Evolutionary conservation across 1,284 basidiomycete species (phyloP).

Genomic region (Papiliotrema nemorosa): DNA sequence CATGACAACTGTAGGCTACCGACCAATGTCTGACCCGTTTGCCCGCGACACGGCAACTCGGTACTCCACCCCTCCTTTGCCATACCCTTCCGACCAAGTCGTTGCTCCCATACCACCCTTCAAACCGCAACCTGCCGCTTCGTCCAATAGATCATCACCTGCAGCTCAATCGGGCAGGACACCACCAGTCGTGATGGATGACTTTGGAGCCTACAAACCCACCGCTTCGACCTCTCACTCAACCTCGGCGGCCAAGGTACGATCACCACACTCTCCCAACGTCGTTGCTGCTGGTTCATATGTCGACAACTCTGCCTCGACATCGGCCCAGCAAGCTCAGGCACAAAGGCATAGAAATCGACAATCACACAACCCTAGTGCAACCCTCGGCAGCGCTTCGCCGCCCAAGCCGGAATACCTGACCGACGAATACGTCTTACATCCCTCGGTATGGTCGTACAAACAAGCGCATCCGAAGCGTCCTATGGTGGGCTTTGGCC

Average conservation of each 20-base stretch:
- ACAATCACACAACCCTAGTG: slow-evolving; percentile 45
- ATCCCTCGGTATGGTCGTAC: slow-evolving; percentile 83
- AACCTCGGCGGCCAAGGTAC: slow-evolving; percentile 14
- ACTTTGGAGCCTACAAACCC: slow-evolving; percentile 22
- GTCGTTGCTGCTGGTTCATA: slow-evolving; percentile 8
- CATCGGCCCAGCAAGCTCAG: slow-evolving; percentile 2
- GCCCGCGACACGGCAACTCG: slow-evolving; percentile 13
- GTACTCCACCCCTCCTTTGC: slow-evolving; percentile 17
- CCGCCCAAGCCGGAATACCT: slow-evolving; percentile 42
- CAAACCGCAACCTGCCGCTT: background rate
- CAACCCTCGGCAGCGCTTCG: slow-evolving; percentile 24
- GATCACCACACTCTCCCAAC: slow-evolving; percentile 7
- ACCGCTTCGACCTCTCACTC: slow-evolving; percentile 18
- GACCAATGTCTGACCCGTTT: slow-evolving; percentile 34
- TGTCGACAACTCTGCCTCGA: background rate
- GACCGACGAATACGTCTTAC: slow-evolving; percentile 51
- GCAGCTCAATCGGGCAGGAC: slow-evolving; percentile 1
- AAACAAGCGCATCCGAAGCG: slow-evolving; percentile 76
- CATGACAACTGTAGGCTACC: slow-evolving; percentile 32
- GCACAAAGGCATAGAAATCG: slow-evolving; percentile 22
- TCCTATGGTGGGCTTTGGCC: slow-evolving; percentile 86
- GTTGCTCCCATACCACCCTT: slow-evolving; percentile 1
- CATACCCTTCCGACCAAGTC: slow-evolving; percentile 5
- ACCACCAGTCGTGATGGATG: slow-evolving; percentile 12
- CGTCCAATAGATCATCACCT: background rate